Evolutionary conservation across 306 rosid species (phyloP).

Genomic region (Pterocarpus macrocarpus): DNA sequence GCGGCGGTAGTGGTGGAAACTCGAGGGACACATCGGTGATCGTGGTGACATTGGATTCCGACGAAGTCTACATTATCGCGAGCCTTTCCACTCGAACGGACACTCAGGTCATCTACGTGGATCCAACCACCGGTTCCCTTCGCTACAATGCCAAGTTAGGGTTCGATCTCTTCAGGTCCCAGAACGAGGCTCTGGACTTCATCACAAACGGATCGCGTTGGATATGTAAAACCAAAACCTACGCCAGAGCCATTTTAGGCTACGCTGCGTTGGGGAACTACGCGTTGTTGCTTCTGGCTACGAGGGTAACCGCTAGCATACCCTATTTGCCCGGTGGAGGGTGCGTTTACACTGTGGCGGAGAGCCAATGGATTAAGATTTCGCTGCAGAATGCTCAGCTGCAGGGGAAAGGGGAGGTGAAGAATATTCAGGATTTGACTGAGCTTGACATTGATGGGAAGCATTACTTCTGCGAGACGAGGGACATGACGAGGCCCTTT

Average conservation of each 20-base stretch:
- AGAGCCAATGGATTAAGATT: constrained; percentile 91
- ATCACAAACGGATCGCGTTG: constrained; percentile 73
- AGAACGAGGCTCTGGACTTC: constrained; percentile 71
- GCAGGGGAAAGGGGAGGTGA: constrained; percentile 90
- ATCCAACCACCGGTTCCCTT: constrained; percentile 95
- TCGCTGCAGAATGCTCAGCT: constrained; percentile 72
- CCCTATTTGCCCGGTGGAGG: constrained; percentile 94
- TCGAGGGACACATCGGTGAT: constrained; percentile 74
- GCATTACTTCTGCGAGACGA: constrained; percentile 87
- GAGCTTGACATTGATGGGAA: constrained; percentile 94
- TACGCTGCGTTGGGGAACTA: constrained; percentile 83
- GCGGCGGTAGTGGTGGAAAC: constrained; percentile 29
- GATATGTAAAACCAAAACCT: constrained; percentile 57
- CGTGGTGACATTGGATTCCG: constrained; percentile 80
- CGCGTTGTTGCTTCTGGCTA: constrained; percentile 85
- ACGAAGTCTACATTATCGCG: constrained; percentile 74
- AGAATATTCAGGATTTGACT: constrained; percentile 75
- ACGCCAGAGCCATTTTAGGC: constrained; percentile 82
- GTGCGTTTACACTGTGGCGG: constrained; percentile 74
- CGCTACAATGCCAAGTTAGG: constrained; percentile 66
- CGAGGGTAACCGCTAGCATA: constrained; percentile 69
- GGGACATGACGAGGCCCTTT: constrained; percentile 86
- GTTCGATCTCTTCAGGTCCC: constrained; percentile 76
- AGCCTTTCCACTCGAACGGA: constrained; percentile 71
- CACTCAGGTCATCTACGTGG: constrained; percentile 82